A percentile compares a stretch with the other conserved stretches of the same genome.
These are phyloP conservation scores for Fraxinus latifolia DNA, from an alignment of 305 asterid genomes.

Conservation along the genomic window DNA sequence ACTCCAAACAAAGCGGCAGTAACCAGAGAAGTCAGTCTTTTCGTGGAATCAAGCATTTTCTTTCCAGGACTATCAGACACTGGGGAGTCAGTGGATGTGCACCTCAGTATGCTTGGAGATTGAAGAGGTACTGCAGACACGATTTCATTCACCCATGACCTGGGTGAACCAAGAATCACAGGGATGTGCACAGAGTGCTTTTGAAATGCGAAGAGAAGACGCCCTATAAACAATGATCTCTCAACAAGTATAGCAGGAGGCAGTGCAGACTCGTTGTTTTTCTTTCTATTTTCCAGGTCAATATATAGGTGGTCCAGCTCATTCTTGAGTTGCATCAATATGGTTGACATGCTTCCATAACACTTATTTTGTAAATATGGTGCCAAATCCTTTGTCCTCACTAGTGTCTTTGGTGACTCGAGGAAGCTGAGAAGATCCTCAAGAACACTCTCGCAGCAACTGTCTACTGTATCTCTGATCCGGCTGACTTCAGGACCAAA, in stretches of 20 bases:
- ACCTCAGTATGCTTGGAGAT: conserved; percentile 42
- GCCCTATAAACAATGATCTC: conserved; percentile 83
- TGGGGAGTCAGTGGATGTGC: conserved; percentile 45
- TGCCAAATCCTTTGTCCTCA: conserved; percentile 77
- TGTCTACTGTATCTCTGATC: conserved; percentile 81
- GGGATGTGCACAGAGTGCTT: conserved; percentile 87
- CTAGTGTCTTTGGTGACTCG: conserved; percentile 82
- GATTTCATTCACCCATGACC: conserved; percentile 75
- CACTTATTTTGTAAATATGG: conserved; percentile 81
- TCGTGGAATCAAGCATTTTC: conserved; percentile 58
- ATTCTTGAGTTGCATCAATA: conserved; percentile 56
- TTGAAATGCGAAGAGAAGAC: conserved; percentile 90
- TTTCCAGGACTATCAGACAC: conserved; percentile 53
- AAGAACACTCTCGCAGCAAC: conserved; percentile 70
- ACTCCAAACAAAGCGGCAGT: conserved; percentile 69
- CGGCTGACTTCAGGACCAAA: conserved; percentile 89
- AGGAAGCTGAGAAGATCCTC: conserved; percentile 81
- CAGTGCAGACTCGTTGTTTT: conserved; percentile 41
- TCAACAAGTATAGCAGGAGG: conserved; percentile 71
- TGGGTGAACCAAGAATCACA: conserved; percentile 86
- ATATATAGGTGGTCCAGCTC: conserved; percentile 65
- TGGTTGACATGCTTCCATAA: conserved; percentile 62
- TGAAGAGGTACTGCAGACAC: conserved; percentile 34
- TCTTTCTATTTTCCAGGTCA: conserved; percentile 46
- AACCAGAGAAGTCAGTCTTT: conserved; percentile 63